A percentile compares a stretch with the other conserved stretches of the same genome.
Evolutionary conservation across 495 filamentous ascomycete species (phyloP).

Genomic region (Penicillium nucicola): DNA sequence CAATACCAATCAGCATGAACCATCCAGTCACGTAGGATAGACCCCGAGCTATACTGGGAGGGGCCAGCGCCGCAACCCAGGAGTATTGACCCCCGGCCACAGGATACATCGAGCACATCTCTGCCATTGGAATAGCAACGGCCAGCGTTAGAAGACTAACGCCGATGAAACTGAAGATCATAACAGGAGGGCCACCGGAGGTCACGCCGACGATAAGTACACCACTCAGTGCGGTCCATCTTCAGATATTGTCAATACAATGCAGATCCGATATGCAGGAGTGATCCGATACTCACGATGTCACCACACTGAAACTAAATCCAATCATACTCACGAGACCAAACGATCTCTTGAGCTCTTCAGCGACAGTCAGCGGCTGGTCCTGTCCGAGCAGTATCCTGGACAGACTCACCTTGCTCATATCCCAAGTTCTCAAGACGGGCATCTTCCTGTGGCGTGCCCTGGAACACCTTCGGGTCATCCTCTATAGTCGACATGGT

Average conservation of each 20-base stretch:
- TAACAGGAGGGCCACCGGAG: slow-evolving; percentile 54
- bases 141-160: slow-evolving; percentile 48
- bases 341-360: slow-evolving; percentile 56
- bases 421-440: slow-evolving; percentile 46
- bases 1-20: slow-evolving; percentile 50
- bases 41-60: slow-evolving; percentile 44
- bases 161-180: slow-evolving; percentile 55
- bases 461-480: slow-evolving; percentile 19
- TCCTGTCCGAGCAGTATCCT: too few relatives aligned
- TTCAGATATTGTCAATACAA: slow-evolving; percentile 20
- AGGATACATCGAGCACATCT: slow-evolving; percentile 55
- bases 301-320: slow-evolving; percentile 59
- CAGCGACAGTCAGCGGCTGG: too few relatives aligned
- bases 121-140: slow-evolving; percentile 57
- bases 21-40: slow-evolving; percentile 51
- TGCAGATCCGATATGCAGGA: too few relatives aligned
- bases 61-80: slow-evolving; percentile 55
- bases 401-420: slow-evolving; percentile 39
- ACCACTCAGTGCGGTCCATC: slow-evolving; percentile 55
- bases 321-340: slow-evolving; percentile 58
- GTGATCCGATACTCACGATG: slow-evolving; percentile 28
- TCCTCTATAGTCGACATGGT: slow-evolving; percentile 21
- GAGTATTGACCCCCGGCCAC: slow-evolving; percentile 55
- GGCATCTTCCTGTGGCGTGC: slow-evolving; percentile 35
- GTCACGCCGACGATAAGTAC: slow-evolving; percentile 55